Conservation (phyloP, 129 eudicot species). For the Helianthus tuberosus region DNA sequence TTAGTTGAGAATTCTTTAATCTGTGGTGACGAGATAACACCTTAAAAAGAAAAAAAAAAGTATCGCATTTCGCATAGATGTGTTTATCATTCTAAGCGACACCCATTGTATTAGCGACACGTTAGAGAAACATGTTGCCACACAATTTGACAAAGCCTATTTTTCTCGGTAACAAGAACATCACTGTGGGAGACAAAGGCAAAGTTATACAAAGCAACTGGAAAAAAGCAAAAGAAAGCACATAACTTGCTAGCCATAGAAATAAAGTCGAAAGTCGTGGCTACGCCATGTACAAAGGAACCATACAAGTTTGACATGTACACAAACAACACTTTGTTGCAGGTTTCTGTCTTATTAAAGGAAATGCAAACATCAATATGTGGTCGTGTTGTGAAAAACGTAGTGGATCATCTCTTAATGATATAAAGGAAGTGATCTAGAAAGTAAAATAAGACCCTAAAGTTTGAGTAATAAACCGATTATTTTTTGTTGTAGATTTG, state of each 20-base stretch:
- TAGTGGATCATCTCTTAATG: neutral
- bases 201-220: neutral
- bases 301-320: constrained; percentile 5
- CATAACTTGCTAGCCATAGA: constrained; percentile 12
- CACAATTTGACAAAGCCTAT: neutral
- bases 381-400: neutral
- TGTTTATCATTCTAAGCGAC: neutral
- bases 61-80: neutral
- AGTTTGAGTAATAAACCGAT: neutral
- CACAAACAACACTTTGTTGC: constrained; percentile 5
- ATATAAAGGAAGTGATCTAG: neutral
- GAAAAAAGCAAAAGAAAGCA: constrained; percentile 17
- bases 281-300: neutral
- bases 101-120: neutral
- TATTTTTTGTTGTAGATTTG: too few relatives aligned
- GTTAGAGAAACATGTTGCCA: neutral
- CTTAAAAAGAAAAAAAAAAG: too few relatives aligned
- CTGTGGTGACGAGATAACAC: too few relatives aligned
- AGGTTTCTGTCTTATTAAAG: neutral
- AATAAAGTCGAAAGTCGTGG: constrained; percentile 21
- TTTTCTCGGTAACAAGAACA: neutral
- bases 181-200: constrained; percentile 11
- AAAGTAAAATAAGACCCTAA: neutral
- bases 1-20: too few relatives aligned
- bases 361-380: too few relatives aligned